Evolutionary conservation across 495 filamentous ascomycete species (phyloP), one percentile per base, ranked within the genome.

Genomic region (Xylaria curta): DNA sequence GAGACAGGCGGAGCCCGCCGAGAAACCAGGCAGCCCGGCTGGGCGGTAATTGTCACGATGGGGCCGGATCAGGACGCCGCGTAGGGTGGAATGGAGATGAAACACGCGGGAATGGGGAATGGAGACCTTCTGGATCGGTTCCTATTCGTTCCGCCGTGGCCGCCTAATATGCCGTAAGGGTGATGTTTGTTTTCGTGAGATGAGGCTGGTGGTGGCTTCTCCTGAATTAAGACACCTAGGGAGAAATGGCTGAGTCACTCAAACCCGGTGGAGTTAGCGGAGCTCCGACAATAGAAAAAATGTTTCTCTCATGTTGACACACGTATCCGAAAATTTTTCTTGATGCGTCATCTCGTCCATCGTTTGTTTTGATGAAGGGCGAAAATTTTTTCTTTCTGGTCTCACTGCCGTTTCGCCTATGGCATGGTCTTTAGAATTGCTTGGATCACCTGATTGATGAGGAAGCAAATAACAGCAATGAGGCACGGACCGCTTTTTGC

Each of bases 81-180:
- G 28, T 21, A 44, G 49, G 56, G 59, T 70, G 68, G 68, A 70
- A 70, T 70, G 68, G 47, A 19, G 68, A 42, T 70, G 68, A 70
- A 64, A 70, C 68, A 40, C 36, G 13, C 47, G 59, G 59, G 59
- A 70, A 70, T 70, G 68, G 58, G 40, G 13, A 33, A 70, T 70
- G 68, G 68, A 46, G 68, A 10, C 59, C 5, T 9, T 31, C 60
- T 64, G 59, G 68, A 33, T 64, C 68, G 19, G 4, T 70, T 70
- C 68, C 68, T 70, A 70, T 70, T 70, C 46, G 68, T n/a, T 36
- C 46, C 4, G 56, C 42, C 10, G 24, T 33, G 56, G 12, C 6
- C n/a, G 13, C 47, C 31, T 42, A 54, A 42, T 67, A 60, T 60
- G 31, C 58, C 31, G 31, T 36, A n/a, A 21, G 12, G 38, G n/a